These are phyloP conservation scores for Niveomyces coronatus DNA, from an alignment of 2,329 filamentous ascomycete genomes.

Conservation along the genomic window DNA sequence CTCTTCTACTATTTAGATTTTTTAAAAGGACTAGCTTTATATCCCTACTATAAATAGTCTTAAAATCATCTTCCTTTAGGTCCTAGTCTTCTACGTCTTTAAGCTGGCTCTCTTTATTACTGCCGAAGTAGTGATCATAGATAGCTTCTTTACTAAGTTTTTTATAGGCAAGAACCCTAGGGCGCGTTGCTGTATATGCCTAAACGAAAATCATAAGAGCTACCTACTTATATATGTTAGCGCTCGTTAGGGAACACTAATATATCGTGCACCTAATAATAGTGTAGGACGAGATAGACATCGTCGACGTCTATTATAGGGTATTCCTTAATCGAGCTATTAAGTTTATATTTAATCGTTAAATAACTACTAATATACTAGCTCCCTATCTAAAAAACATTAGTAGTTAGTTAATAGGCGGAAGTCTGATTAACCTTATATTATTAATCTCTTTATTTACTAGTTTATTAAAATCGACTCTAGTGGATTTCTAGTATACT, in stretches of 20 bases:
- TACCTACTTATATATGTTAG: background rate
- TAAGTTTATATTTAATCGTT: conserved; percentile 1
- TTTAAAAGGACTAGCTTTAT: conserved; percentile 3
- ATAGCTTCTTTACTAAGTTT: conserved; percentile 1
- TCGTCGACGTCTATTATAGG: conserved; percentile 1
- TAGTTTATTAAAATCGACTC: background rate
- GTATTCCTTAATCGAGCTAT: background rate
- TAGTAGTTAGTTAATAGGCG: background rate
- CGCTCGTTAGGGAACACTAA: background rate
- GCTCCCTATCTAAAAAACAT: background rate
- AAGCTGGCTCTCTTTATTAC: background rate
- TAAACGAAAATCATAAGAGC: background rate
- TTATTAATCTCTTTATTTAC: conserved; percentile 1
- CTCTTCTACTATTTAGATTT: conserved; percentile 4
- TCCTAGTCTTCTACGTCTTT: background rate
- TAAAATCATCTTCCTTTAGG: conserved; percentile 5
- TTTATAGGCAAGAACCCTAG: background rate
- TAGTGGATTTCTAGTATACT: background rate
- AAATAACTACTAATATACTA: conserved; percentile 2
- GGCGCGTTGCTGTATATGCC: background rate
- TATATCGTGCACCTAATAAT: background rate
- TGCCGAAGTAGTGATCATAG: conserved; percentile 4
- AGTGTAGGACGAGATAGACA: background rate
- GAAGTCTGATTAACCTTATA: background rate
- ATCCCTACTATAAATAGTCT: conserved; percentile 2